phyloP scores from a whole-genome alignment of 768 basidiomycete genomes.

The Lanmaoa pseudosensibilis region DNA sequence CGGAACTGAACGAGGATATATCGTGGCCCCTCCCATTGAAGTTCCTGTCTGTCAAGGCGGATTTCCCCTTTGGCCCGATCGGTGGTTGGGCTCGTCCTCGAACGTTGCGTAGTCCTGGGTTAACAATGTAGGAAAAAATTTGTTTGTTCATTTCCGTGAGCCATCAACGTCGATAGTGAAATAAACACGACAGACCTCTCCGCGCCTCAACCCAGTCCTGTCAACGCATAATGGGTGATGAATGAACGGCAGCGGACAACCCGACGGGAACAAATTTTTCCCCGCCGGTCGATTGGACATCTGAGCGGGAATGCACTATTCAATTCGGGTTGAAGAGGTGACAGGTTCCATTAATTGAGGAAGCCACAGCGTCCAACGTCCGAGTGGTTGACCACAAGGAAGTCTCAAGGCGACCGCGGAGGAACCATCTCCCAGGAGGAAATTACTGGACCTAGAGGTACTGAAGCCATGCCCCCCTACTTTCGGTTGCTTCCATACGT shows the following conservation, averaged over 20 bases:
- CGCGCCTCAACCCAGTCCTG: constrained; percentile 5
- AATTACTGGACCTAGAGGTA: constrained; percentile 10
- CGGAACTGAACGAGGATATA: constrained; percentile 12
- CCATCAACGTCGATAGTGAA: constrained; percentile 23
- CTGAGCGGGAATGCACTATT: constrained; percentile 2
- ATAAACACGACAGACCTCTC: constrained; percentile 22
- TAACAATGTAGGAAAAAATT: constrained; percentile 23
- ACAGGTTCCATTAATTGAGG: constrained; percentile 26
- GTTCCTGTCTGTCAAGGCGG: neutral
- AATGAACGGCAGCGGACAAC: constrained; percentile 21
- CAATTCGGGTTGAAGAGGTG: constrained; percentile 5
- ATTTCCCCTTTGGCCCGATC: constrained; percentile 10
- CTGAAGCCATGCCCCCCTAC: constrained; percentile 14
- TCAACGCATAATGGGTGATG: constrained; percentile 9
- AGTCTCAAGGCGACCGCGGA: constrained; percentile 29
- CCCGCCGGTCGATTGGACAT: constrained; percentile 9
- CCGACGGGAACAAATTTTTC: constrained; percentile 17
- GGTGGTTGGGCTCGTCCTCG: constrained; percentile 7
- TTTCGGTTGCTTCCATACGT: constrained; percentile 9
- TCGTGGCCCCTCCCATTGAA: neutral
- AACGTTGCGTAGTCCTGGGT: constrained; percentile 17
- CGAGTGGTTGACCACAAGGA: constrained; percentile 22
- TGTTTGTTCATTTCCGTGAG: constrained; percentile 32
- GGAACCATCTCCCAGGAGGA: constrained; percentile 5
- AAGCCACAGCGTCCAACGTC: constrained; percentile 2